These are phyloP conservation scores for Drosera capensis DNA, from an alignment of 148 eudicot species.

Conservation along the genomic window DNA sequence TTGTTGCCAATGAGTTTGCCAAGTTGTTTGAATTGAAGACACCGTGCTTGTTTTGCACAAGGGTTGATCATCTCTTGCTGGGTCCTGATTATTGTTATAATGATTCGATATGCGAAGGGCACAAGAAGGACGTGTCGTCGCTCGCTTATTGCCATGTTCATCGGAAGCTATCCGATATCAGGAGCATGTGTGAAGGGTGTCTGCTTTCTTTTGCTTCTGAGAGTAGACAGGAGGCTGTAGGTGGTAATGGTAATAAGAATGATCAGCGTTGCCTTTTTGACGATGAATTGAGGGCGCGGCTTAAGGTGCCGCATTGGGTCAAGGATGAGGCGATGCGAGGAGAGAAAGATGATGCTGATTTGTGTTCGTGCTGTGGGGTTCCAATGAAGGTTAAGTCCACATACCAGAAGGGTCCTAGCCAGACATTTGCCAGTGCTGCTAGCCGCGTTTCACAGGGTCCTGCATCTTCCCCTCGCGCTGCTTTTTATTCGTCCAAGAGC, in stretches of 20 bases:
- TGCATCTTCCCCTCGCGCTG: slow-evolving; percentile 53
- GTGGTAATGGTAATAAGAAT: slow-evolving; percentile 37
- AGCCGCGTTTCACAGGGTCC: slow-evolving; percentile 24
- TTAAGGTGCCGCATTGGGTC: slow-evolving; percentile 14
- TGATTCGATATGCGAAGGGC: slow-evolving; percentile 60
- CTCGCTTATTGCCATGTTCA: slow-evolving; percentile 90
- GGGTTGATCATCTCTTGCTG: slow-evolving; percentile 58
- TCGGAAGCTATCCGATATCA: slow-evolving; percentile 57
- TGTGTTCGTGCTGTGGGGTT: slow-evolving; percentile 90
- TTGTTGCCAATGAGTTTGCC: slow-evolving; percentile 46
- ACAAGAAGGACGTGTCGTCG: slow-evolving; percentile 74
- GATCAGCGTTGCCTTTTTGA: slow-evolving; percentile 29
- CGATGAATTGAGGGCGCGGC: slow-evolving; percentile 30
- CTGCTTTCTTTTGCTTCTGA: slow-evolving; percentile 69
- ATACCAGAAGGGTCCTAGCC: slow-evolving; percentile 13
- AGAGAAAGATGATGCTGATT: slow-evolving; percentile 8
- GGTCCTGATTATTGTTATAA: slow-evolving; percentile 38
- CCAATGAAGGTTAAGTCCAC: slow-evolving; percentile 38
- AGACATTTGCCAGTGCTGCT: slow-evolving; percentile 11
- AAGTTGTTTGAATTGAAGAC: slow-evolving; percentile 44
- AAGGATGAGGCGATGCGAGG: slow-evolving; percentile 15
- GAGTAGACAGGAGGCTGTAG: slow-evolving; percentile 33
- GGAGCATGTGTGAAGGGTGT: slow-evolving; percentile 77
- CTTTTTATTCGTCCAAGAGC: slow-evolving; percentile 19
- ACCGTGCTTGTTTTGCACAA: slow-evolving; percentile 68